Evolutionary conservation across 2,329 filamentous ascomycete species (phyloP), one percentile per base, ranked within the genome.

Genomic region (Magnaporthiopsis poae): DNA sequence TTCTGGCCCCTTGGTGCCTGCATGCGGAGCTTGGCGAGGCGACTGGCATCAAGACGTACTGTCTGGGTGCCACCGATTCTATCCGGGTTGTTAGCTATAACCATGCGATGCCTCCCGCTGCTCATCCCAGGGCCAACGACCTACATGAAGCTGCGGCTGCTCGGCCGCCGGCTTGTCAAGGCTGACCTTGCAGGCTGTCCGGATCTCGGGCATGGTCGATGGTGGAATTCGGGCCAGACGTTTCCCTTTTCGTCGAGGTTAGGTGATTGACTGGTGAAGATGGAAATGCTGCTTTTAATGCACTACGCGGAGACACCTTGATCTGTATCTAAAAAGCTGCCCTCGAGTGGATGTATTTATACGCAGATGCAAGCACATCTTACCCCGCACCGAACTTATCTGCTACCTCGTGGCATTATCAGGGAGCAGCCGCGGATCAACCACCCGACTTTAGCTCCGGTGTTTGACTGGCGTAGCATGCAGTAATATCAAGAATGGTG

Each of bases 21-120:
- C 18, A 18, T 46, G 11, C 5, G 18, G 15, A 13, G 8, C 33
- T 11, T 31, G 31, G 31, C 4, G 35, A 36, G 12, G 5, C 36
- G 3, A 15, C 36, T 39, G 13, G 3, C 5, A 31, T 56, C 46
- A 56, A 56, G 18, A 73, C 82, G 65, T 82, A 92, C 91, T 89
- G 70, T 96, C 92, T 52, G 93, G 93, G 74, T 97, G 93, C 93
- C 92, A 96, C 75, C 92, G 84, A 73, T 97, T 97, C 90, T 92
- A 70, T 27, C 46, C 31, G 13, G n/a, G 46, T 9, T 64, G 46
- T 64, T 8, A 64, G 63, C 27, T 31, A n/a, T 15, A 27, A 5
- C 21, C 25, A 25, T 21, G 4, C 35, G 15, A 21, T n/a, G 3
- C 5, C 29, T 31, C 31, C 5, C 31, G 31, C 31, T 31, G 3